Evolutionary conservation across 2,329 filamentous ascomycete genomes (phyloP), one percentile per base, ranked within the genome.

Genomic region (Venturia asperata): DNA sequence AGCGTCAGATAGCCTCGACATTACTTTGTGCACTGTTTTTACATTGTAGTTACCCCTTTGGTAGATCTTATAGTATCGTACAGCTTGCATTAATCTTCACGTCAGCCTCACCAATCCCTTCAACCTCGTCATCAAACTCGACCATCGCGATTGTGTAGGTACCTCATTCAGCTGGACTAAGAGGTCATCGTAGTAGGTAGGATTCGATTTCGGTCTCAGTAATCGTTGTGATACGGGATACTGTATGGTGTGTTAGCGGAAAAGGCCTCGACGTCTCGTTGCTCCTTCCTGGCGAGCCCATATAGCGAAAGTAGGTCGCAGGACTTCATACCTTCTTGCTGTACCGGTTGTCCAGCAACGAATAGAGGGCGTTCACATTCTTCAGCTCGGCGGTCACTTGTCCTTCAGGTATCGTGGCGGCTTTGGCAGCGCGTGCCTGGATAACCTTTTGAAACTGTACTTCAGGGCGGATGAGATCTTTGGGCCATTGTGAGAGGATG

Each of bases 271-370:
- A 17, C 11, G 10, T 64, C 24, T 41, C 39, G 19, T 30, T 60
- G 39, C 39, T 41, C 39, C 2, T 41, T 41, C 39, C 2, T 2
- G 39, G 39, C 39, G 9, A 2, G 39, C 10, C n/a, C n/a, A n/a
- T n/a, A n/a, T n/a, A n/a, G n/a, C n/a, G n/a, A n/a, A n/a, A n/a
- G n/a, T n/a, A n/a, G n/a, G n/a, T n/a, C n/a, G n/a, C 17, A 3
- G 3, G 9, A 58, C 11, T 52, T 52, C 65, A 19, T 67, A 75
- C 74, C 68, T 72, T 73, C 66, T 80, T 82, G 60, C 74, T 76
- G 69, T 85, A 86, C 61, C 82, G 75, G 70, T 87, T 80, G 68
- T 86, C 83, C 2, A 87, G 75, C n/a, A 87, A 74, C 2, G 82
- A 80, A 67, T 83, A 85, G 1, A 87, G 78, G 5, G 83, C 84